Conservation (phyloP, 73 alveolate species). For the Stentor roeselii region DNA sequence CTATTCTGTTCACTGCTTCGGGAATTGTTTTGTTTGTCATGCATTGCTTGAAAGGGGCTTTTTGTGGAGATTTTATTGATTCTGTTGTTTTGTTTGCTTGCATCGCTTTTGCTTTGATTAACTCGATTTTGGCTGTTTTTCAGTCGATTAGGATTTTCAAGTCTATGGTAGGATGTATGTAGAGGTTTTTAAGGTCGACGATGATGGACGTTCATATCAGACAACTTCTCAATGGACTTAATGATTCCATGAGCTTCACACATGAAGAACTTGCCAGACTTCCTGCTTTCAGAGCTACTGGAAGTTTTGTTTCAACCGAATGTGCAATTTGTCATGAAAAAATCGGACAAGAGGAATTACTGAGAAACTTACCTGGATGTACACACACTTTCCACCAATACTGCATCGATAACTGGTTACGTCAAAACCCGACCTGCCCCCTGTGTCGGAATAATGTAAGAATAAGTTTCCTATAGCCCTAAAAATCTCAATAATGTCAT, state of each 20-base stretch:
- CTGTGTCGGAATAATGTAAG: constrained; percentile 34
- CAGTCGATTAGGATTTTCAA: not conserved
- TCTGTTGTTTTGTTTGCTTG: not conserved
- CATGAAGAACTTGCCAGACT: not conserved
- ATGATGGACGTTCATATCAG: not conserved
- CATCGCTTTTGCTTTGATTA: not conserved
- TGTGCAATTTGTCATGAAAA: not conserved
- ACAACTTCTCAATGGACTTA: not conserved
- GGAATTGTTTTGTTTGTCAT: not conserved
- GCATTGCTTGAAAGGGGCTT: not conserved
- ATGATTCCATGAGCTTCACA: not conserved
- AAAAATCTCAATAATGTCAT: too few species aligned
- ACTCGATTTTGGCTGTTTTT: not conserved
- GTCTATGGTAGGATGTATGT: not conserved
- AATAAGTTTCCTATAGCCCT: not conserved
- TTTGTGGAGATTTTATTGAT: not conserved
- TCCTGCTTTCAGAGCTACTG: not conserved
- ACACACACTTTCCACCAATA: constrained; percentile 57
- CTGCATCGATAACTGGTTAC: constrained; percentile 63
- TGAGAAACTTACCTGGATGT: constrained; percentile 32
- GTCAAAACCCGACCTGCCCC: constrained; percentile 60
- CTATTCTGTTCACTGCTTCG: not conserved
- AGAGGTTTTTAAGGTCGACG: not conserved
- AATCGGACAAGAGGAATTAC: not conserved
- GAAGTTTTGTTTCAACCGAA: not conserved